Evolutionary conservation across 1,284 basidiomycete genomes (phyloP).

Genomic region (Trametes sp.): DNA sequence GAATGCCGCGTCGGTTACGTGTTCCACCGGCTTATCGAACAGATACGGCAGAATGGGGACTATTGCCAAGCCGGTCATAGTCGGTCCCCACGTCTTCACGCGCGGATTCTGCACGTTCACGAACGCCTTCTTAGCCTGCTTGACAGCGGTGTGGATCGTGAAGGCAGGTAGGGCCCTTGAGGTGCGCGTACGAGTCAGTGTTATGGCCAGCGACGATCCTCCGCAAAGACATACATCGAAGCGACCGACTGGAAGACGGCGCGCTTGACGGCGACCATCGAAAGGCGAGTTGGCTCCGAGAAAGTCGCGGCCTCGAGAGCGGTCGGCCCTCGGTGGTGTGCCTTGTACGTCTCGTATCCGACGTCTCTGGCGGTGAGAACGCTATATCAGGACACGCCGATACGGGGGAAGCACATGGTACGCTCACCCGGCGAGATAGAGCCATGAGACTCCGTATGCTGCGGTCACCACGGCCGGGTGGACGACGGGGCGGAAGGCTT

Average conservation of each 20-base stretch:
- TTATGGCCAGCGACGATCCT: slow-evolving; percentile 18
- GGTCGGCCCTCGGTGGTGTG: slow-evolving; percentile 75
- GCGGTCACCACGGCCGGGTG: slow-evolving; percentile 80
- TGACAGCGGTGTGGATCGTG: slow-evolving; percentile 88
- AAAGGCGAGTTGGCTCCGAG: slow-evolving; percentile 77
- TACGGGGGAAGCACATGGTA: slow-evolving; percentile 18
- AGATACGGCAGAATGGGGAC: slow-evolving; percentile 85
- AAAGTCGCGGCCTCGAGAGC: slow-evolving; percentile 79
- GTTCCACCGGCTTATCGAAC: slow-evolving; percentile 86
- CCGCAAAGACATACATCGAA: slow-evolving; percentile 69
- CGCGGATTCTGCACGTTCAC: slow-evolving; percentile 67
- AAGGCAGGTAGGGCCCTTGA: slow-evolving; percentile 78
- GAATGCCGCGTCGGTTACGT: slow-evolving; percentile 67
- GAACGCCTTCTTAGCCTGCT: slow-evolving; percentile 81
- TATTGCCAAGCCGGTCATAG: slow-evolving; percentile 77
- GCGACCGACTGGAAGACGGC: slow-evolving; percentile 90
- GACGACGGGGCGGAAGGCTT: slow-evolving; percentile 91
- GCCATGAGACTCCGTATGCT: slow-evolving; percentile 89
- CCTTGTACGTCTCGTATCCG: slow-evolving; percentile 91
- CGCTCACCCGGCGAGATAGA: slow-evolving; percentile 69
- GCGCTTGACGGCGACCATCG: slow-evolving; percentile 77
- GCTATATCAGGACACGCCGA: slow-evolving; percentile 17
- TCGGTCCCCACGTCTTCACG: slow-evolving; percentile 84
- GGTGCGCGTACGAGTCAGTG: slow-evolving; percentile 4
- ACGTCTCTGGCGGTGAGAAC: slow-evolving; percentile 72